Conservation (phyloP, 495 filamentous ascomycete species). For the Aspergillus homomorphus region DNA sequence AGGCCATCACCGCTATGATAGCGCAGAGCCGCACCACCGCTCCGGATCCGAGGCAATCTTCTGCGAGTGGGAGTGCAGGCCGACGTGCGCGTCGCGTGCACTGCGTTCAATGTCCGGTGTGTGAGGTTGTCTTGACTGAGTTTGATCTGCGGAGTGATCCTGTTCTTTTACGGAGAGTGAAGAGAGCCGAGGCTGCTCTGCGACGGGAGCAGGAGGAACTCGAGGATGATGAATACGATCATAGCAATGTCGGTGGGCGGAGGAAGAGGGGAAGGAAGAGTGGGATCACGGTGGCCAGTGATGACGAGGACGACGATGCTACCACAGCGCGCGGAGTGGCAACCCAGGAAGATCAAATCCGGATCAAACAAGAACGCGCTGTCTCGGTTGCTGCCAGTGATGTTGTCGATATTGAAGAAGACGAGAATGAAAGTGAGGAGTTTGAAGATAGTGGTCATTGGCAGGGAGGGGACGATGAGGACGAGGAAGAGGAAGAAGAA, state of each 20-base stretch:
- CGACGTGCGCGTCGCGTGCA: conserved; percentile 19
- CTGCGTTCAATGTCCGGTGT: conserved; percentile 50
- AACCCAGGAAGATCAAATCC: conserved; percentile 2
- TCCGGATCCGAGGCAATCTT: conserved; percentile 21
- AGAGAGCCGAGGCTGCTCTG: conserved; percentile 32
- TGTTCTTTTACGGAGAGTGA: conserved; percentile 41
- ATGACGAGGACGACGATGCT: conserved; percentile 24
- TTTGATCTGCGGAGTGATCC: conserved; percentile 43
- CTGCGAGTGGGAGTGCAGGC: not conserved
- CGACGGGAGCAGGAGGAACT: conserved; percentile 40
- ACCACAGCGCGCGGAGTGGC: conserved; percentile 2
- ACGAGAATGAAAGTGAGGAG: not conserved
- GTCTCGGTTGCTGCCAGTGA: conserved; percentile 7
- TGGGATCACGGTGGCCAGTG: conserved; percentile 26
- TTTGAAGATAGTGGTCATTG: not conserved
- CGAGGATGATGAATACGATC: conserved; percentile 23
- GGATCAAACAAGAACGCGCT: conserved; percentile 24
- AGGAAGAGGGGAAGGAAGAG: conserved; percentile 14
- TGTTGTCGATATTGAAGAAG: not conserved
- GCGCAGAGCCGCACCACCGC: conserved; percentile 26
- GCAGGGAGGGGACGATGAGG: conserved; percentile 7
- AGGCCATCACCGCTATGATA: conserved; percentile 67
- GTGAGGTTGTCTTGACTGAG: conserved; percentile 36
- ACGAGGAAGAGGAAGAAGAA: conserved; percentile 7
- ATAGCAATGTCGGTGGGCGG: conserved; percentile 6